Percentiles rank a stretch among this genome's conserved stretches.
phyloP scores from a whole-genome alignment of 306 rosid genomes.

The Vigna hirtella region DNA sequence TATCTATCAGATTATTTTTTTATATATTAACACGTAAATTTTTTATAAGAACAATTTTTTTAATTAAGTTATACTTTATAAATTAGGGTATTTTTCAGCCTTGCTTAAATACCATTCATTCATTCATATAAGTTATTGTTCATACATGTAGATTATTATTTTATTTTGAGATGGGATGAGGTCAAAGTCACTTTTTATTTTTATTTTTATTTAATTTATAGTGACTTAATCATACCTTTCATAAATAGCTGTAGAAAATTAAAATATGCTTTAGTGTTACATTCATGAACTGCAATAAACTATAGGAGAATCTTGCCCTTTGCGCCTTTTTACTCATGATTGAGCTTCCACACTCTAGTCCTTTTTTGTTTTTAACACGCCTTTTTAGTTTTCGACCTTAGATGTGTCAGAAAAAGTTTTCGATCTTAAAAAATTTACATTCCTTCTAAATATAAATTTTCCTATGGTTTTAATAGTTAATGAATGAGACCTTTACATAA shows the following conservation, averaged over 20 bases:
- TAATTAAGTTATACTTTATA: too few relatives aligned
- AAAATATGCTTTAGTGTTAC: background rate
- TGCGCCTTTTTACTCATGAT: background rate
- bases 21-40: too few relatives aligned
- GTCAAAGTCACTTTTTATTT: background rate
- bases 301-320: background rate
- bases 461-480: background rate
- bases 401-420: background rate
- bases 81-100: too few relatives aligned
- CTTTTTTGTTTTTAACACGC: background rate
- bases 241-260: background rate
- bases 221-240: background rate
- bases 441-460: background rate
- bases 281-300: conserved; percentile 6
- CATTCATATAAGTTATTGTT: too few relatives aligned
- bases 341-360: background rate
- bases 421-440: background rate
- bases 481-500: background rate
- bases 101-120: too few relatives aligned
- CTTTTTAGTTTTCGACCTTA: background rate
- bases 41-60: too few relatives aligned
- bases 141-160: background rate
- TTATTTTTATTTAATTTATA: background rate
- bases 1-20: too few relatives aligned
- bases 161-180: background rate